Conservation (phyloP, 2,329 filamentous ascomycete species). For the Ilyonectria destructans region DNA sequence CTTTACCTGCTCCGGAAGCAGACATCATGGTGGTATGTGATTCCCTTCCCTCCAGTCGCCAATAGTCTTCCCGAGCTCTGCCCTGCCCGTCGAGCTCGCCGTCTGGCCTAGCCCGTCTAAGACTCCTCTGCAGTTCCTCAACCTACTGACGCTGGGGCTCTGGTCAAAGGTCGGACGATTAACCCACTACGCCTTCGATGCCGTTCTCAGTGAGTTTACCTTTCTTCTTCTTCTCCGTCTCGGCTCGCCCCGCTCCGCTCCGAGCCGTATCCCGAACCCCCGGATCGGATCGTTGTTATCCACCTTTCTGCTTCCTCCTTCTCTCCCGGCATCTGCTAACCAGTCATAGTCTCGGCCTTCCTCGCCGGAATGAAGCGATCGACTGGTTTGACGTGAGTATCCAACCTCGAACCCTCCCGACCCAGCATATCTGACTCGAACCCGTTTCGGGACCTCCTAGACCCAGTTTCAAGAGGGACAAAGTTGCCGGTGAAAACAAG, state of each 20-base stretch:
- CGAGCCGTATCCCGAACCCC: not conserved
- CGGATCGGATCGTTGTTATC: conserved; percentile 1
- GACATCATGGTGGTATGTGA: conserved; percentile 55
- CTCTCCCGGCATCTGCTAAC: conserved; percentile 19
- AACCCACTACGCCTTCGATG: conserved; percentile 96
- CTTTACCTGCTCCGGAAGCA: conserved; percentile 17
- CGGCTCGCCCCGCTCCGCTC: conserved; percentile 8
- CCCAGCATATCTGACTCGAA: conserved; percentile 42
- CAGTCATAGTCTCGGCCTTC: conserved; percentile 87
- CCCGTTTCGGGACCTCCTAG: conserved; percentile 61
- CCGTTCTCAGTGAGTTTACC: conserved; percentile 82
- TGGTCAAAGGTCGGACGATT: conserved; percentile 90
- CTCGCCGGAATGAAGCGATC: conserved; percentile 98
- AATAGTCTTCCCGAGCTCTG: conserved; percentile 39
- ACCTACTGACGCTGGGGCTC: conserved; percentile 79
- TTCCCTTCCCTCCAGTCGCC: conserved; percentile 20
- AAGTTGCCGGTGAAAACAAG: conserved; percentile 84
- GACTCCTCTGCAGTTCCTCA: conserved; percentile 69
- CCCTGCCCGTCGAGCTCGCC: conserved; percentile 38
- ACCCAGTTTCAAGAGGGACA: conserved; percentile 90
- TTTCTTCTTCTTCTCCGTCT: not conserved
- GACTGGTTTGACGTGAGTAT: conserved; percentile 94
- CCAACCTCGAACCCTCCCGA: conserved; percentile 20
- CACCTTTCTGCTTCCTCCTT: not conserved
- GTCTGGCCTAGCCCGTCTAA: conserved; percentile 54